Conservation (phyloP, 495 filamentous ascomycete species). For the Xylaria sp. region DNA sequence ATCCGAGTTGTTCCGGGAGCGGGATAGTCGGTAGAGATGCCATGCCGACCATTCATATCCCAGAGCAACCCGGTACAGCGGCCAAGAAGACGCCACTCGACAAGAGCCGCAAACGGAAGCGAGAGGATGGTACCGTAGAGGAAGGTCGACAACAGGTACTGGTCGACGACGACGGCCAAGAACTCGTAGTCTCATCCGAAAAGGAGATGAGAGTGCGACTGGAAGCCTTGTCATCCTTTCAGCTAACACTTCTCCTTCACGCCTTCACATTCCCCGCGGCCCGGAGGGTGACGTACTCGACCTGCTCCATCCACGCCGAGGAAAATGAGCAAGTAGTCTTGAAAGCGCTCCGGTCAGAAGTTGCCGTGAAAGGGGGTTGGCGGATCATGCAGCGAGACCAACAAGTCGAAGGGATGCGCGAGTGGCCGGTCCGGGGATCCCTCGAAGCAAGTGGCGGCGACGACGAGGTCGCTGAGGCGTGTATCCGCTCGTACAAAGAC, state of each 20-base stretch:
- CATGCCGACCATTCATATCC: slow-evolving; percentile 64
- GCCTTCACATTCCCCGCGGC: slow-evolving; percentile 85
- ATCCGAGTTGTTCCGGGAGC: slow-evolving; percentile 93
- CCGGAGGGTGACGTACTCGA: slow-evolving; percentile 82
- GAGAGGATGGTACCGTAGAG: slow-evolving; percentile 38
- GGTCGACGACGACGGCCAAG: slow-evolving; percentile 58
- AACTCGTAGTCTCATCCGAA: slow-evolving; percentile 50
- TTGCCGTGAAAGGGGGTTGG: slow-evolving; percentile 78
- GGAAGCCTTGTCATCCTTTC: slow-evolving; percentile 74
- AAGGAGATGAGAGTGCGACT: slow-evolving; percentile 63
- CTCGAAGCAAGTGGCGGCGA: slow-evolving; percentile 48
- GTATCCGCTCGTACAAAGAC: slow-evolving; percentile 80
- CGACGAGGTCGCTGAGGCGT: slow-evolving; percentile 65
- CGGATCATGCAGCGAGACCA: slow-evolving; percentile 69
- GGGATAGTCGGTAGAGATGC: slow-evolving; percentile 91
- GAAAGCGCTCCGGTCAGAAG: slow-evolving; percentile 66
- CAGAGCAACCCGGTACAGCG: slow-evolving; percentile 50
- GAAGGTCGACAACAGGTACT: slow-evolving; percentile 45
- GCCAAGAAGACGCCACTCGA: slow-evolving; percentile 28
- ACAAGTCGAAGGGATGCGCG: slow-evolving; percentile 72
- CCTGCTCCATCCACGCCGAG: slow-evolving; percentile 82
- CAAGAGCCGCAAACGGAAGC: slow-evolving; percentile 49
- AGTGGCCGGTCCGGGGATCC: slow-evolving; percentile 75
- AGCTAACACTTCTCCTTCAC: slow-evolving; percentile 77
- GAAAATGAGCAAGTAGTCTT: slow-evolving; percentile 90